A percentile compares a stretch with the other conserved stretches of the same genome.
Evolutionary conservation across 768 basidiomycete genomes (phyloP).

Genomic region (Wakefieldia striispora): DNA sequence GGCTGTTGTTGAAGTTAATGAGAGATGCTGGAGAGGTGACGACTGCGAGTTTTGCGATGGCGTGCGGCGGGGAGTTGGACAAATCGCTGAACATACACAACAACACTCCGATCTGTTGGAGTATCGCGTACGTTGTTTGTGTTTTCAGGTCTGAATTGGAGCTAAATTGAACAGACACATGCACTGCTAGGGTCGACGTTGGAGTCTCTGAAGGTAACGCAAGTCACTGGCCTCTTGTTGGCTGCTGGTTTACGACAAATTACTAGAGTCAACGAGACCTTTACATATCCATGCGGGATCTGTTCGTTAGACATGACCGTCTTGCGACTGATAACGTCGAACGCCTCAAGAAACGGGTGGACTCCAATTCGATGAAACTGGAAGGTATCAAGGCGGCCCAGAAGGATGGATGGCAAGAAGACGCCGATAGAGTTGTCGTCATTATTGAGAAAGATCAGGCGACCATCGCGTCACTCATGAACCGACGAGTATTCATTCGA

Average conservation of each 20-base stretch:
- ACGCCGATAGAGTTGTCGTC: conserved; percentile 71
- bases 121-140: conserved; percentile 51
- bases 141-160: neutral
- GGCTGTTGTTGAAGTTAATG: conserved; percentile 74
- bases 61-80: conserved; percentile 66
- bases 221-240: neutral
- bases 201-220: conserved; percentile 69
- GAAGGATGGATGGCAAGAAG: conserved; percentile 85
- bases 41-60: conserved; percentile 80
- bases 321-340: conserved; percentile 88
- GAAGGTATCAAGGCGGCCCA: conserved; percentile 65
- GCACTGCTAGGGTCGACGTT: conserved; percentile 63
- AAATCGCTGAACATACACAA: conserved; percentile 66
- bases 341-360: conserved; percentile 82
- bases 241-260: conserved; percentile 7
- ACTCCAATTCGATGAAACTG: conserved; percentile 69
- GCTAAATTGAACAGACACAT: conserved; percentile 48
- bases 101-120: conserved; percentile 74
- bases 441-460: conserved; percentile 85
- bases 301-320: conserved; percentile 86
- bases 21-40: conserved; percentile 80
- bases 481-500: conserved; percentile 81
- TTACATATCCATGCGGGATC: conserved; percentile 82
- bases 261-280: conserved; percentile 75
- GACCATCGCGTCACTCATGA: conserved; percentile 69